These are phyloP conservation scores for Venustampulla echinocandica DNA, from an alignment of 495 filamentous ascomycete genomes.

Conservation along the genomic window DNA sequence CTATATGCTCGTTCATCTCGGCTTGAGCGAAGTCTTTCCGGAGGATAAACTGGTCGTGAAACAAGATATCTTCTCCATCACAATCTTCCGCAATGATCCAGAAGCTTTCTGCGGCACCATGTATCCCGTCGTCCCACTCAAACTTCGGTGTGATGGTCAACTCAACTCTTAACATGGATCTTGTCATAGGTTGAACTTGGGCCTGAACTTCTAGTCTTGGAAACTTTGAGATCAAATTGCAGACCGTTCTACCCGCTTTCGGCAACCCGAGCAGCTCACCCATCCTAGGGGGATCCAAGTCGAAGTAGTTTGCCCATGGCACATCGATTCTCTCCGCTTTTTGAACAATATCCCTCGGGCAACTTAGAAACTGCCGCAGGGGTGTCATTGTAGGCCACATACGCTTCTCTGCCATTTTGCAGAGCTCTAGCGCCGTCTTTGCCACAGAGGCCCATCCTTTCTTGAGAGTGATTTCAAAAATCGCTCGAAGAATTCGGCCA, in stretches of 20 bases:
- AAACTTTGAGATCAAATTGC: slow-evolving; percentile 81
- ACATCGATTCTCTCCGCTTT: slow-evolving; percentile 94
- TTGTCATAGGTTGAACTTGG: slow-evolving; percentile 86
- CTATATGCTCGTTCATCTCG: slow-evolving; percentile 82
- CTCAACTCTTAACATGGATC: slow-evolving; percentile 92
- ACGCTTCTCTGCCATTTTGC: slow-evolving; percentile 98
- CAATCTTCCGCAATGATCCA: slow-evolving; percentile 98
- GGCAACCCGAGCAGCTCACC: slow-evolving; percentile 89
- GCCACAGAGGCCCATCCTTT: slow-evolving; percentile 94
- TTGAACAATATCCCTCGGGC: slow-evolving; percentile 74
- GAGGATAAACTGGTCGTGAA: slow-evolving; percentile 90
- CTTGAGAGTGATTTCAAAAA: slow-evolving; percentile 93
- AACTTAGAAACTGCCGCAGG: slow-evolving; percentile 78
- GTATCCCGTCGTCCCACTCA: slow-evolving; percentile 85
- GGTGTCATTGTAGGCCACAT: slow-evolving; percentile 99
- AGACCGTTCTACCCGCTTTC: slow-evolving; percentile 79
- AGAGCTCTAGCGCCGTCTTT: slow-evolving; percentile 85
- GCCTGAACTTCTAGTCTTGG: slow-evolving; percentile 86
- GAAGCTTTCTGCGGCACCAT: slow-evolving; percentile 82
- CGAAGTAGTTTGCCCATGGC: slow-evolving; percentile 88
- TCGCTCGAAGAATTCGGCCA: slow-evolving; percentile 86
- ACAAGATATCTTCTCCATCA: slow-evolving; percentile 92
- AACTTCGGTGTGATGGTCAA: slow-evolving; percentile 92
- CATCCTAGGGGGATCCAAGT: slow-evolving; percentile 94
- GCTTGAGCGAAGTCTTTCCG: slow-evolving; percentile 74